These are phyloP conservation scores for Pleurostoma richardsiae DNA, from an alignment of 2,329 filamentous ascomycete species.

Conservation along the genomic window DNA sequence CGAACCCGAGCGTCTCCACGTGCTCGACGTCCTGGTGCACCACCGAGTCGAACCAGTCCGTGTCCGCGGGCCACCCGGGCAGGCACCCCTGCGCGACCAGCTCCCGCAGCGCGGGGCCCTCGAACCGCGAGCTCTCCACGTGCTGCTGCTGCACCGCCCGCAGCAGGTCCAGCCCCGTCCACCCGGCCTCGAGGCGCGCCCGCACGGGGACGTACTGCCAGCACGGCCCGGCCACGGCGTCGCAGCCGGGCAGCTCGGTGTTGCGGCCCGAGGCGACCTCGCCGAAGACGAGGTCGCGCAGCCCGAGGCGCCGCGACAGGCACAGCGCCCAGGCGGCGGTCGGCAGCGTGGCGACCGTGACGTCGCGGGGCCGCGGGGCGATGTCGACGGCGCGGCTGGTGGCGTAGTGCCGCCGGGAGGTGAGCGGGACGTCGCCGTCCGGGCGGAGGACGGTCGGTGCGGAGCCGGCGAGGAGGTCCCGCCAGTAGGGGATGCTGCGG, in stretches of 20 bases:
- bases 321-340: conserved; percentile 63
- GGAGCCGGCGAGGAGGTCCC: conserved; percentile 50
- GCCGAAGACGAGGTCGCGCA: conserved; percentile 58
- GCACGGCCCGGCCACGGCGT: conserved; percentile 58
- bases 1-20: conserved; percentile 47
- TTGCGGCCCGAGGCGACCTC: conserved; percentile 63
- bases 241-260: conserved; percentile 47
- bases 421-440: conserved; percentile 27
- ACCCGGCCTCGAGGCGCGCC: conserved; percentile 44
- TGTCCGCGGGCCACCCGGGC: conserved; percentile 34
- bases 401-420: conserved; percentile 31
- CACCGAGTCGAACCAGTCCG: conserved; percentile 47
- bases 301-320: conserved; percentile 47
- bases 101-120: conserved; percentile 45
- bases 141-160: conserved; percentile 51
- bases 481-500: conserved; percentile 56
- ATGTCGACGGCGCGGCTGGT: conserved; percentile 38
- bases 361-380: conserved; percentile 41
- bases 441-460: conserved; percentile 40
- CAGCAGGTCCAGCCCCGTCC: conserved; percentile 49
- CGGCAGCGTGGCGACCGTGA: conserved; percentile 61
- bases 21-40: conserved; percentile 58
- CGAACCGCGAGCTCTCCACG: conserved; percentile 48
- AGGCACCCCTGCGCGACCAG: conserved; percentile 37
- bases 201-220: conserved; percentile 64